phyloP scores from a whole-genome alignment of 495 filamentous ascomycete species.

The Bryoglossum gracile region DNA sequence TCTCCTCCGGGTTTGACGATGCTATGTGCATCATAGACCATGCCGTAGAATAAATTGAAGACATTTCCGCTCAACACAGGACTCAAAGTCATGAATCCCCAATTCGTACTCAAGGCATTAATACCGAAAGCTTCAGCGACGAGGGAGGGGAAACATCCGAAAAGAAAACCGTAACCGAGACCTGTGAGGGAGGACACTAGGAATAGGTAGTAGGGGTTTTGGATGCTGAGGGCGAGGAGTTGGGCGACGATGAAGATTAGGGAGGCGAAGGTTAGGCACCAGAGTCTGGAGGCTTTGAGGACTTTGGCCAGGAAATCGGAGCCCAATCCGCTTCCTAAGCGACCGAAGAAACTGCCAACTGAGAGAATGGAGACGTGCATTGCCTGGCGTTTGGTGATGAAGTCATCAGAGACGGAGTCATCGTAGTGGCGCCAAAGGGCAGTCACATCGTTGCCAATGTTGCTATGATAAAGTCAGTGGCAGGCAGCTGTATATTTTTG shows the following conservation, averaged over 20 bases:
- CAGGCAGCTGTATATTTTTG: not conserved
- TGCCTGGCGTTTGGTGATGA: conserved; percentile 76
- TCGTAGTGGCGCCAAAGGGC: conserved; percentile 79
- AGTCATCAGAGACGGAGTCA: conserved; percentile 58
- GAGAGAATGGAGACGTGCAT: conserved; percentile 93
- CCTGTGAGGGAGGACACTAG: conserved; percentile 79
- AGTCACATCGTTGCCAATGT: conserved; percentile 87
- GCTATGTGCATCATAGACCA: conserved; percentile 73
- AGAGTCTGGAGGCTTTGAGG: conserved; percentile 71
- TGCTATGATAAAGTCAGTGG: conserved; percentile 43
- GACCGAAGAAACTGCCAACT: conserved; percentile 72
- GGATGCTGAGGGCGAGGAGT: conserved; percentile 67
- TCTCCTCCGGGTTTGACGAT: conserved; percentile 59
- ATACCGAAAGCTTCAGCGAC: conserved; percentile 90
- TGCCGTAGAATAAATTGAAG: conserved; percentile 85
- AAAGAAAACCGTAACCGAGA: conserved; percentile 87
- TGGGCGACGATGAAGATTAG: conserved; percentile 76
- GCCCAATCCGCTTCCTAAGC: conserved; percentile 75
- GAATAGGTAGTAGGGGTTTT: conserved; percentile 70
- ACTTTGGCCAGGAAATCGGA: conserved; percentile 82
- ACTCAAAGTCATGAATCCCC: conserved; percentile 87
- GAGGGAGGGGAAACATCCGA: conserved; percentile 89
- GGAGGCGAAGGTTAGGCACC: conserved; percentile 77
- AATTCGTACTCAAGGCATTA: conserved; percentile 80
- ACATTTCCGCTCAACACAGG: conserved; percentile 81